Conservation (phyloP, 495 filamentous ascomycete species). For the Neurospora discreta region DNA sequence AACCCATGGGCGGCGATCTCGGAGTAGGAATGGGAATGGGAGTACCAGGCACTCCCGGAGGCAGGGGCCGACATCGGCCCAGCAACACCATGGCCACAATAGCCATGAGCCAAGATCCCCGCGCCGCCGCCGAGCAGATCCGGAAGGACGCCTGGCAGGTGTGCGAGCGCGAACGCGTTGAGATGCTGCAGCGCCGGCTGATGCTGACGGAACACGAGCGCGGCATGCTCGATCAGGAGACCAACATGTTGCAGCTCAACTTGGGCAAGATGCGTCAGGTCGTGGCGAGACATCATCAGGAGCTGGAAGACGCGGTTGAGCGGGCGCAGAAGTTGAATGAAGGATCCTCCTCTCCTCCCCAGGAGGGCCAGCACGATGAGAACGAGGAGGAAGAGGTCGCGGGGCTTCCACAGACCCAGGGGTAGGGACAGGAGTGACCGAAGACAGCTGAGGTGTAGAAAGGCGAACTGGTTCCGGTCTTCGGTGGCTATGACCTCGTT, state of each 20-base stretch:
- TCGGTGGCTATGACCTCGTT: not conserved
- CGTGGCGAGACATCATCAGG: not conserved
- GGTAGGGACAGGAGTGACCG: not conserved
- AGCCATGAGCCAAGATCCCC: slow-evolving; percentile 8
- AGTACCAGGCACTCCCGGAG: not conserved
- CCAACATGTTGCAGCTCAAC: slow-evolving; percentile 12
- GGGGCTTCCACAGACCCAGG: not conserved
- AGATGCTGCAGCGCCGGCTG: slow-evolving; percentile 16
- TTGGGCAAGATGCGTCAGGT: slow-evolving; percentile 10
- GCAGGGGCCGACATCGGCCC: not conserved
- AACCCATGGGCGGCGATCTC: not conserved
- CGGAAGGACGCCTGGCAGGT: slow-evolving; percentile 16
- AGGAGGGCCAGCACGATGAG: not conserved
- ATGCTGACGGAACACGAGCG: slow-evolving; percentile 15
- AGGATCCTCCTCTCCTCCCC: not conserved
- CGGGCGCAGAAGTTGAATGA: slow-evolving; percentile 6
- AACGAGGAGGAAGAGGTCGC: not conserved
- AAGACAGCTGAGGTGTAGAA: not conserved
- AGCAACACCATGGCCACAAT: not conserved
- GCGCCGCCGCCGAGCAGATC: slow-evolving; percentile 14
- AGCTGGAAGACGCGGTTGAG: slow-evolving; percentile 5
- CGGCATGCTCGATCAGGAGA: slow-evolving; percentile 15
- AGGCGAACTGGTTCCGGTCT: not conserved
- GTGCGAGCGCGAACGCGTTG: slow-evolving; percentile 13
- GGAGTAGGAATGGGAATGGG: not conserved